Percentiles rank a stretch among this genome's conserved stretches.
These are phyloP conservation scores for Saccharomyces paradoxus DNA, from an alignment of 805 yeast species.

Conservation along the genomic window DNA sequence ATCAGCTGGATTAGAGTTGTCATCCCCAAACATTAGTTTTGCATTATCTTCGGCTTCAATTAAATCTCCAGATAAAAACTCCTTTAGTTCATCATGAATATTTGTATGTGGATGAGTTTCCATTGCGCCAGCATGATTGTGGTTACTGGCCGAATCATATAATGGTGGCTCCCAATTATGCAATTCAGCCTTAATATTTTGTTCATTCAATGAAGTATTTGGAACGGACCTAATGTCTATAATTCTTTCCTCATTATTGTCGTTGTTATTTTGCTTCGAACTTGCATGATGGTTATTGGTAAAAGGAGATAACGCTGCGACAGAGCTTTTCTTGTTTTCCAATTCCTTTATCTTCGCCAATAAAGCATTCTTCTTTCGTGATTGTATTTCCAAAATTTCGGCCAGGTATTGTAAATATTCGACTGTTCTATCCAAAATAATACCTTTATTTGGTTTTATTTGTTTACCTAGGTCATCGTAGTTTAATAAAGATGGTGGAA, in stretches of 20 bases:
- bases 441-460: slow-evolving; percentile 73
- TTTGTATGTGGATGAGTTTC: background rate
- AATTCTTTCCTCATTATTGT: slow-evolving; percentile 14
- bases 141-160: background rate
- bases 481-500: slow-evolving; percentile 65
- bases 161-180: background rate
- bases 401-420: slow-evolving; percentile 67
- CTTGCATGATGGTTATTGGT: background rate
- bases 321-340: slow-evolving; percentile 13
- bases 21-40: slow-evolving; percentile 21
- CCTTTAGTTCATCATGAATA: slow-evolving; percentile 21
- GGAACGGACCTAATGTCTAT: slow-evolving; percentile 23
- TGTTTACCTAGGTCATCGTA: slow-evolving; percentile 45
- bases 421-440: slow-evolving; percentile 67
- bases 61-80: slow-evolving; percentile 26
- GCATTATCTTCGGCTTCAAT: slow-evolving; percentile 30
- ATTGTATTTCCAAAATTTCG: slow-evolving; percentile 52
- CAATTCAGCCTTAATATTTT: background rate
- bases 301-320: background rate
- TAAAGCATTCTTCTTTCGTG: slow-evolving; percentile 37
- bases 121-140: background rate
- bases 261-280: background rate
- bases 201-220: slow-evolving; percentile 2
- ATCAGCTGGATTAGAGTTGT: slow-evolving; percentile 20
- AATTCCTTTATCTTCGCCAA: slow-evolving; percentile 33